Evolutionary conservation across 768 basidiomycete species (phyloP).

Genomic region (Mycena floridula): DNA sequence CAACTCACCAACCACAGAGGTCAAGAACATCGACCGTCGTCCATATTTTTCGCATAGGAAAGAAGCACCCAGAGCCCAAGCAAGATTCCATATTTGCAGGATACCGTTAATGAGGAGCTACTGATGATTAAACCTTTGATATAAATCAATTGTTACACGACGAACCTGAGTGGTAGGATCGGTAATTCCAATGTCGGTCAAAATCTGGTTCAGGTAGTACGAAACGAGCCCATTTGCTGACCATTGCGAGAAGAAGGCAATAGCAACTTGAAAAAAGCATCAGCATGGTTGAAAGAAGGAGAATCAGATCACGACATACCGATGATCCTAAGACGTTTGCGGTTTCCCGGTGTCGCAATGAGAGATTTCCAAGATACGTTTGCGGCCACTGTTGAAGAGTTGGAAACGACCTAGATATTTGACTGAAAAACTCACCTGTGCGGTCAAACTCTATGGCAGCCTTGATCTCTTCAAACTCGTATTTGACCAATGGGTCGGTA

Average conservation of each 20-base stretch:
- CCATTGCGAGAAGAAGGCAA: conserved; percentile 85
- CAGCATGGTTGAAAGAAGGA: no score
- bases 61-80: conserved; percentile 52
- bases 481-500: conserved; percentile 62
- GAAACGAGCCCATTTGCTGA: conserved; percentile 82
- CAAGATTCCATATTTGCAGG: conserved; percentile 77
- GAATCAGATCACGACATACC: no score
- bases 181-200: conserved; percentile 62
- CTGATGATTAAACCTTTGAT: conserved; percentile 5
- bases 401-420: not conserved
- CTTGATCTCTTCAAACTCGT: conserved; percentile 80
- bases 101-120: conserved; percentile 84
- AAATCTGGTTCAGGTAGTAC: conserved; percentile 74
- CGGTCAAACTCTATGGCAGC: conserved; percentile 68
- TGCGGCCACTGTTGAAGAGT: conserved; percentile 29
- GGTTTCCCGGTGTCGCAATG: conserved; percentile 62
- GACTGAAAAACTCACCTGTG: conserved; percentile 16
- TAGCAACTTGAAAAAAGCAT: no score
- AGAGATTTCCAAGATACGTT: conserved; percentile 69
- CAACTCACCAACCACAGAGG: conserved; percentile 30
- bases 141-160: conserved; percentile 7
- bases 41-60: conserved; percentile 60
- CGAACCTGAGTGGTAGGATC: conserved; percentile 41
- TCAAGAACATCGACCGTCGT: conserved; percentile 65
- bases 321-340: conserved; percentile 71